Evolutionary conservation across 2,329 filamentous ascomycete species (phyloP).

Genomic region (Calonectria naviculata): DNA sequence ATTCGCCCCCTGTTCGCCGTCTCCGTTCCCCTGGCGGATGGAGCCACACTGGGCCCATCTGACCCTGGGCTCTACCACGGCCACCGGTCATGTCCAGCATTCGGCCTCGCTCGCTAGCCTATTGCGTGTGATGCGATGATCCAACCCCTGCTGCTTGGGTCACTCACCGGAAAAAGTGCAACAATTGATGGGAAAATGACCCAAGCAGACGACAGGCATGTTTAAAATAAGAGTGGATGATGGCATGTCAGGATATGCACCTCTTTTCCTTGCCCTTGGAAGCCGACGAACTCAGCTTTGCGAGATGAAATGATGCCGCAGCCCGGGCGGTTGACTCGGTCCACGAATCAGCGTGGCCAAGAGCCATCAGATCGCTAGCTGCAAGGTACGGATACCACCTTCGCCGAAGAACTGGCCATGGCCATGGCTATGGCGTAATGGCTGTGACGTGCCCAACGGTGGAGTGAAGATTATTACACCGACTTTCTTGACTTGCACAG

Average conservation of each 20-base stretch:
- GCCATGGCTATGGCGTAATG: not conserved
- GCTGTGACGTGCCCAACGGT: constrained; percentile 2
- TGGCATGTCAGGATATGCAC: not conserved
- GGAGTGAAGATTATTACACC: constrained; percentile 15
- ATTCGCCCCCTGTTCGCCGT: constrained; percentile 4
- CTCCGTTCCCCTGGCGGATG: constrained; percentile 8
- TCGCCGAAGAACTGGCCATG: not conserved
- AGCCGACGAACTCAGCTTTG: not conserved
- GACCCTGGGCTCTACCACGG: constrained; percentile 9
- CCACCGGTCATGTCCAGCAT: constrained; percentile 17
- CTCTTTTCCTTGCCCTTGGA: not conserved
- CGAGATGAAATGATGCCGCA: not conserved
- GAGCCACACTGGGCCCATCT: constrained; percentile 8
- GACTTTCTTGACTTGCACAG: not conserved
- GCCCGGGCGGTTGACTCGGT: not conserved
- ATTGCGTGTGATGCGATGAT: constrained; percentile 2
- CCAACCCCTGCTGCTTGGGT: not conserved
- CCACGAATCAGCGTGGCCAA: constrained; percentile 7
- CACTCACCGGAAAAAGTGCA: constrained; percentile 5
- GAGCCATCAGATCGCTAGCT: constrained; percentile 7
- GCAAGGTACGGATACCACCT: constrained; percentile 11
- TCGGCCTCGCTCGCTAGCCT: constrained; percentile 11
- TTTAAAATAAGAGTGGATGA: constrained; percentile 4
- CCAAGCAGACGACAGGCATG: not conserved
- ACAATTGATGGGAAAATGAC: not conserved